Evolutionary conservation across 1,139 yeast genomes (phyloP).

Genomic region (Suhomyces atakaporum): DNA sequence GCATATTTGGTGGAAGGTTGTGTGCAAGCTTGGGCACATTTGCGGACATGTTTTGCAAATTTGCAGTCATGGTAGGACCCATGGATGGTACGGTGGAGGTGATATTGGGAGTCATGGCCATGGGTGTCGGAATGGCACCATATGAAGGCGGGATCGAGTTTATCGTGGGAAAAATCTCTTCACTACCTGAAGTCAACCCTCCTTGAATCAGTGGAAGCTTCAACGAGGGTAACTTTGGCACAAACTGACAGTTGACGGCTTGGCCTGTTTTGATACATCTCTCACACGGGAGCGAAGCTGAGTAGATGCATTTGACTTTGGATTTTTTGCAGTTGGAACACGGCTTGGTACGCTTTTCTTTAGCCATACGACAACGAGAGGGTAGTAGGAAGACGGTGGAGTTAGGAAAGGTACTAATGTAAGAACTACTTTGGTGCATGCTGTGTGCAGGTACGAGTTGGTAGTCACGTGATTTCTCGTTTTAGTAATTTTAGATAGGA

Average conservation of each 20-base stretch:
- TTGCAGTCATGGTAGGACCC: no score
- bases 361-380: no score
- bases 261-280: slow-evolving; percentile 55
- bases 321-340: slow-evolving; percentile 65
- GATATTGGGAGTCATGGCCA: slow-evolving; percentile 5
- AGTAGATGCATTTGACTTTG: slow-evolving; percentile 62
- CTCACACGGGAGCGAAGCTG: slow-evolving; percentile 54
- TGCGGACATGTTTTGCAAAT: no score
- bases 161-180: slow-evolving; percentile 25
- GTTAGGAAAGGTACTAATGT: no score
- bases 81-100: neutral
- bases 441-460: no score
- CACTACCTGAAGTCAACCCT: no score
- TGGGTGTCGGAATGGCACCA: no score
- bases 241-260: slow-evolving; percentile 53
- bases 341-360: slow-evolving; percentile 56
- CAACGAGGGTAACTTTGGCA: slow-evolving; percentile 53
- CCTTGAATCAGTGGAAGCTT: slow-evolving; percentile 35
- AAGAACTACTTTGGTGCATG: no score
- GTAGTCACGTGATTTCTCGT: no score
- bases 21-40: no score
- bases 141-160: slow-evolving; percentile 9
- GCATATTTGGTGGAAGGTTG: neutral
- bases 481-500: no score
- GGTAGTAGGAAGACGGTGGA: no score